Evolutionary conservation across 345 rosid species (phyloP).

Genomic region (Gossypium sturtianum): DNA sequence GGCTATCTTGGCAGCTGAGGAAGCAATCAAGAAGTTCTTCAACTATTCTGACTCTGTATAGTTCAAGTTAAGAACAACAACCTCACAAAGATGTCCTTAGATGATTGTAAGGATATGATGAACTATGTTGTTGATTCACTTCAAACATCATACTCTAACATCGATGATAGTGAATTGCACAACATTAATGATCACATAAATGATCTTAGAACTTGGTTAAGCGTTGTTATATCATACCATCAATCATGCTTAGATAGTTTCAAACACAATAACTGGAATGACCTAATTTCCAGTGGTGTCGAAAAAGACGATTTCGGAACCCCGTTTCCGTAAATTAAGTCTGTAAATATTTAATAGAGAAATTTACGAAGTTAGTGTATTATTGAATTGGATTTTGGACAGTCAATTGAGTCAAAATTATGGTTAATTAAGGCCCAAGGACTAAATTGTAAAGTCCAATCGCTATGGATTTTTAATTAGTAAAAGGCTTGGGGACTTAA

Average conservation of each 20-base stretch:
- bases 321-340: not conserved
- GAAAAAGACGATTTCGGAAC: conserved; percentile 19
- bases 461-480: too few relatives aligned
- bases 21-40: conserved; percentile 28
- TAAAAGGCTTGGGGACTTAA: too few relatives aligned
- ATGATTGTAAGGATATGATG: conserved; percentile 37
- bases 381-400: too few relatives aligned
- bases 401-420: too few relatives aligned
- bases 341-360: too few relatives aligned
- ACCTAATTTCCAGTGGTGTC: conserved; percentile 5
- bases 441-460: too few relatives aligned
- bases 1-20: conserved; percentile 34
- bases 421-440: too few relatives aligned
- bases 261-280: not conserved
- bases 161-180: not conserved
- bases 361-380: too few relatives aligned
- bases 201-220: too few relatives aligned
- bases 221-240: too few relatives aligned
- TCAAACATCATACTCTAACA: conserved; percentile 17
- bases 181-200: too few relatives aligned
- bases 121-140: conserved; percentile 29
- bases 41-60: conserved; percentile 29
- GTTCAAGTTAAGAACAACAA: not conserved
- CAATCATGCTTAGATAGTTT: too few relatives aligned
- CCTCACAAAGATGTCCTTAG: conserved; percentile 21